Conservation (phyloP, 2,329 filamentous ascomycete species). For the Pseudogymnoascus sp. region DNA sequence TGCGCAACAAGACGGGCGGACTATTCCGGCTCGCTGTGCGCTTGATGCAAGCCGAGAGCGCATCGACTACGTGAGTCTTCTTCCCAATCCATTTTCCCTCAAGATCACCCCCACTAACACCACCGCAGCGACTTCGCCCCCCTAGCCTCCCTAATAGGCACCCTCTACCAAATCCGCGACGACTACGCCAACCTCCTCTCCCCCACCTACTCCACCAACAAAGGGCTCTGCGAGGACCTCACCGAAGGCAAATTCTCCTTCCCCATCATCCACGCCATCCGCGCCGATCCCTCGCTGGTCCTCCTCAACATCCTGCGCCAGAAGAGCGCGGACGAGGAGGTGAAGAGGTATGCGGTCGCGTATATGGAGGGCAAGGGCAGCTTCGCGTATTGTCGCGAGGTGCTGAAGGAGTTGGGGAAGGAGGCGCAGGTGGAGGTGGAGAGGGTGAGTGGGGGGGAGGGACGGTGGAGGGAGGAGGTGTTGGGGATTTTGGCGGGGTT, state of each 20-base stretch:
- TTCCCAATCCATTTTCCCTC: not conserved
- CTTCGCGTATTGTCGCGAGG: conserved; percentile 74
- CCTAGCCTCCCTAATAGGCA: conserved; percentile 75
- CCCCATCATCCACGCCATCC: conserved; percentile 88
- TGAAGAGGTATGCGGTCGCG: conserved; percentile 81
- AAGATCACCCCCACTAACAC: conserved; percentile 9
- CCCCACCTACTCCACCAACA: conserved; percentile 73
- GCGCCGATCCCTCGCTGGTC: conserved; percentile 67
- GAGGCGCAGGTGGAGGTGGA: conserved; percentile 56
- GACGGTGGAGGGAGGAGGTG: conserved; percentile 48
- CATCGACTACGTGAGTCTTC: conserved; percentile 32
- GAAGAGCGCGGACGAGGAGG: conserved; percentile 74
- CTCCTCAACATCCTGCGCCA: conserved; percentile 90
- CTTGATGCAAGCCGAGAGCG: conserved; percentile 72
- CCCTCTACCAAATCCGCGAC: conserved; percentile 85
- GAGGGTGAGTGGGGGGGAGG: conserved; percentile 51
- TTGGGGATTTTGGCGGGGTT: conserved; percentile 63
- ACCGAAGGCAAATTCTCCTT: conserved; percentile 98
- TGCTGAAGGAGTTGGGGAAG: conserved; percentile 54
- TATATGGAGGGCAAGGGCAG: conserved; percentile 89
- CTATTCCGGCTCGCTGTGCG: conserved; percentile 79
- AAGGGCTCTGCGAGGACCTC: conserved; percentile 89
- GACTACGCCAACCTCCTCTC: conserved; percentile 85
- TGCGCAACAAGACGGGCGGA: conserved; percentile 82
- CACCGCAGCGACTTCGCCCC: conserved; percentile 61